Percentiles rank a stretch among this genome's conserved stretches.
phyloP scores from a whole-genome alignment of 306 rosid genomes.

The Citrullus colocynthis region DNA sequence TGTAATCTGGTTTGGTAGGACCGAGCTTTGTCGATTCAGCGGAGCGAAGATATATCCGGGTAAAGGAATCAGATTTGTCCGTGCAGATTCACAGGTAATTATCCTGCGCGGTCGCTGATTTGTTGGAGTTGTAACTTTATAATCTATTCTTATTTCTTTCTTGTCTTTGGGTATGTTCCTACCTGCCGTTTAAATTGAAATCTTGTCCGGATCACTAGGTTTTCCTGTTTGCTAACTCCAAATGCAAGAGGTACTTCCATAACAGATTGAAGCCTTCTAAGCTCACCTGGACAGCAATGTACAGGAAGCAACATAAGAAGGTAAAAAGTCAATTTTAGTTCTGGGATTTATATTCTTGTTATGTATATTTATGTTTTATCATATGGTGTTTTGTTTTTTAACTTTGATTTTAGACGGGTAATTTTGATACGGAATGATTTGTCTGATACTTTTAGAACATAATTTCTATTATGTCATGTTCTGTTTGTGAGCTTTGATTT shows the following conservation, averaged over 20 bases:
- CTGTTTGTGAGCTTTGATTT: background rate
- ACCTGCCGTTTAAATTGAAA: background rate
- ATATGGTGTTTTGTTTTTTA: background rate
- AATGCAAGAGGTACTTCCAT: slow-evolving; percentile 54
- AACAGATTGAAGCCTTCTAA: slow-evolving; percentile 57
- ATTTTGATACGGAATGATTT: too few relatives aligned
- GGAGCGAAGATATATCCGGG: slow-evolving; percentile 60
- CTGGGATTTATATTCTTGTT: background rate
- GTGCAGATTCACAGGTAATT: slow-evolving; percentile 46
- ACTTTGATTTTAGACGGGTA: background rate
- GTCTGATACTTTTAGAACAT: too few relatives aligned
- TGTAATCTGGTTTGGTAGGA: slow-evolving; percentile 19
- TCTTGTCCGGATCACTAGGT: slow-evolving; percentile 17
- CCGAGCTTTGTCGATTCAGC: slow-evolving; percentile 54
- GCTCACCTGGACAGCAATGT: slow-evolving; percentile 77
- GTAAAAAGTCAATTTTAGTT: slow-evolving; percentile 5
- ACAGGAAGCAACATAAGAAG: slow-evolving; percentile 63
- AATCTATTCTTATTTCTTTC: background rate
- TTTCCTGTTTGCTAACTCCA: slow-evolving; percentile 51
- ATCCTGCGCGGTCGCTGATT: background rate
- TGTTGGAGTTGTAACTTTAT: background rate
- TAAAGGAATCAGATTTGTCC: slow-evolving; percentile 44
- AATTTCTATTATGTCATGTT: background rate
- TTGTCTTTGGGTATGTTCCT: background rate
- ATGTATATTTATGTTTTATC: background rate